phyloP scores from a whole-genome alignment of 2,329 filamentous ascomycete species.

The Helotiales sp. region DNA sequence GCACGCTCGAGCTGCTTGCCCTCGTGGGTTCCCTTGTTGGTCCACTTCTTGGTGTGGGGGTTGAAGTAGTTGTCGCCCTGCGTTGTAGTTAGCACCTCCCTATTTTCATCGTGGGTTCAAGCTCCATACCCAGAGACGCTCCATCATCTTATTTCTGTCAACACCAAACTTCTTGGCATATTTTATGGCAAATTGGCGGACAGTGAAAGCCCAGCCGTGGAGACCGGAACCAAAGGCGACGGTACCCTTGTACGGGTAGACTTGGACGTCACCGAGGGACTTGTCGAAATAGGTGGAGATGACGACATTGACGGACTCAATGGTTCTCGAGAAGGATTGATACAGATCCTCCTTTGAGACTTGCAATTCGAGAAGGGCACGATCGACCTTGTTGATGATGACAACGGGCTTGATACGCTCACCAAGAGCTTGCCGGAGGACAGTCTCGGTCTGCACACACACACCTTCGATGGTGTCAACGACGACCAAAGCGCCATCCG shows the following conservation, averaged over 20 bases:
- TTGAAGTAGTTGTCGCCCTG: slow-evolving; percentile 99
- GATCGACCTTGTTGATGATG: slow-evolving; percentile 99
- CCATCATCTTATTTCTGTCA: slow-evolving; percentile 99
- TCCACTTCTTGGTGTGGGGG: slow-evolving; percentile 99
- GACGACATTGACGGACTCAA: slow-evolving; percentile 99
- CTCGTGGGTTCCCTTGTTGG: slow-evolving; percentile 79
- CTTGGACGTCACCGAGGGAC: slow-evolving; percentile 93
- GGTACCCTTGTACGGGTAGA: slow-evolving; percentile 96
- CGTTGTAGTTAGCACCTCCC: slow-evolving; percentile 26
- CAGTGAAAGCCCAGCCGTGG: slow-evolving; percentile 99
- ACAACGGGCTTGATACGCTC: slow-evolving; percentile 99
- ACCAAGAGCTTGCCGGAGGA: slow-evolving; percentile 96
- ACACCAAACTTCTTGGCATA: slow-evolving; percentile 99
- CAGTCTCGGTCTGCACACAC: slow-evolving; percentile 99
- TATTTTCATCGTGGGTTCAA: neutral
- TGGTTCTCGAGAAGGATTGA: slow-evolving; percentile 99
- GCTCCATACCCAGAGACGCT: slow-evolving; percentile 87
- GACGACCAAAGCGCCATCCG: slow-evolving; percentile 98
- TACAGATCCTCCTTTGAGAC: slow-evolving; percentile 98
- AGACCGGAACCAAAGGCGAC: slow-evolving; percentile 99
- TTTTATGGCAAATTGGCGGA: slow-evolving; percentile 92
- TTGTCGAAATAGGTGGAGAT: slow-evolving; percentile 99
- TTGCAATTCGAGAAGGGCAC: slow-evolving; percentile 98
- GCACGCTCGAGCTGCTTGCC: slow-evolving; percentile 93
- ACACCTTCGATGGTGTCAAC: slow-evolving; percentile 99